Percentiles rank a stretch among this genome's conserved stretches.
Evolutionary conservation across 2,329 filamentous ascomycete genomes (phyloP).

Genomic region (Phoma herbarum): DNA sequence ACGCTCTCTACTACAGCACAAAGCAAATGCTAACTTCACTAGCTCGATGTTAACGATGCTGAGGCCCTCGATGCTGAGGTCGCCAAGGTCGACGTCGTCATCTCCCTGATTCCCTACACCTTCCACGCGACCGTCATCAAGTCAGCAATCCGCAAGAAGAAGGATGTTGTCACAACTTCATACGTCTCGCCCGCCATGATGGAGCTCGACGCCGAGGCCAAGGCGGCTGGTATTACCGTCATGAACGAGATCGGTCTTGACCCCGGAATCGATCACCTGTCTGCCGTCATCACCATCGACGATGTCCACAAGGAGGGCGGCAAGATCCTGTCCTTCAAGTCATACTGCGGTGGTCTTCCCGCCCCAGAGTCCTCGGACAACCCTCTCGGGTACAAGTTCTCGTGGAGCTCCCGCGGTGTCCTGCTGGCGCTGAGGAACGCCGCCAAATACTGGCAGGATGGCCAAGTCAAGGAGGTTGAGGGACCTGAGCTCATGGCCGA

Average conservation of each 20-base stretch:
- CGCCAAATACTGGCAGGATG: slow-evolving; percentile 84
- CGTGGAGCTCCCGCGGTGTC: slow-evolving; percentile 78
- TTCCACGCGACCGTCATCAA: slow-evolving; percentile 80
- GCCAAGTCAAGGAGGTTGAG: slow-evolving; percentile 68
- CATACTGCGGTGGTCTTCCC: slow-evolving; percentile 70
- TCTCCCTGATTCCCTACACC: slow-evolving; percentile 80
- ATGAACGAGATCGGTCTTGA: slow-evolving; percentile 81
- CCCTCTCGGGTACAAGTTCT: slow-evolving; percentile 94
- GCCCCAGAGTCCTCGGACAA: slow-evolving; percentile 79
- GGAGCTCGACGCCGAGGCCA: slow-evolving; percentile 82
- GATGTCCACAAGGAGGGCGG: slow-evolving; percentile 88
- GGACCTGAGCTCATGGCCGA: slow-evolving; percentile 80
- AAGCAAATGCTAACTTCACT: slow-evolving; percentile 40
- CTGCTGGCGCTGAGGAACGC: slow-evolving; percentile 85
- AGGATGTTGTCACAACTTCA: slow-evolving; percentile 93
- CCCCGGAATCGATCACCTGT: slow-evolving; percentile 77
- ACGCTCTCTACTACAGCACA: neutral
- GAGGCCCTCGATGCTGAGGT: slow-evolving; percentile 82
- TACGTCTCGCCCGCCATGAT: slow-evolving; percentile 94
- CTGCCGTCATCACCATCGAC: slow-evolving; percentile 87
- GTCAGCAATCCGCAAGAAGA: slow-evolving; percentile 90
- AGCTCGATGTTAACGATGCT: slow-evolving; percentile 82
- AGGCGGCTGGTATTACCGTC: slow-evolving; percentile 92
- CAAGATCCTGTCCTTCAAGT: slow-evolving; percentile 82
- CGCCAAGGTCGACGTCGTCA: slow-evolving; percentile 78